Evolutionary conservation across 176 grass and related monocot genomes (phyloP), one percentile per base, ranked within the genome.

Genomic region (sorghum (Sorghum bicolor)): DNA sequence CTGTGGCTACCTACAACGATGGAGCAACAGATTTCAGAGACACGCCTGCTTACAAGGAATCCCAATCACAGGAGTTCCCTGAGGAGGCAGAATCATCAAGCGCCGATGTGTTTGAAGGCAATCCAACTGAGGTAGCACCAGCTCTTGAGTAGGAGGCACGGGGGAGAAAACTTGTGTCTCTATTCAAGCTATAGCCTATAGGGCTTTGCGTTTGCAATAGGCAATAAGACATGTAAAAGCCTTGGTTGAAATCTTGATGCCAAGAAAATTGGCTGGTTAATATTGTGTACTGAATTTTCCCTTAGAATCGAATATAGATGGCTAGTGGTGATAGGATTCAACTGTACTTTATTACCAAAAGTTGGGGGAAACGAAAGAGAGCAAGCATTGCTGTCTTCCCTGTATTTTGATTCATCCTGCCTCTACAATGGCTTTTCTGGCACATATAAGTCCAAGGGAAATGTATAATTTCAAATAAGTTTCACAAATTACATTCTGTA

Each of bases 121-220:
- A 99, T 71, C 96, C 96, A 58, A 99, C 96, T 26, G 96, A 99
- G 87, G 96, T 90, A 47, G 96, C 96, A 34, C 96, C 96, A 31
- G 53, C 82, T 83, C 75, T 96, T 30, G 93, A 99, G 86, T 99
- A 99, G 88, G 47, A 77, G 32, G 44, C 33, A 67, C 58, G 2
- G 1, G 0, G 1, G 13, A 61, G 30, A 82, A 45, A 20, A 73
- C 34, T 48, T 47, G 28, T 44, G 17, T 89, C 41, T 86, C 31
- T 79, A 26, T 48, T 48, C 29, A 64, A 79, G 75, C 40, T 83
- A 58, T 43, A 75, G 25, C 63, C 50, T 52, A 48, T 64, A 86
- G 25, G 67, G 22, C 6, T 68, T 62, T 73, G 60, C 41, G 19
- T 75, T 37, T 58, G 29, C 11, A 28, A 36, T 74, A 82, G 61